phyloP scores from a whole-genome alignment of 116 monocot species.

The Zostera marina region DNA sequence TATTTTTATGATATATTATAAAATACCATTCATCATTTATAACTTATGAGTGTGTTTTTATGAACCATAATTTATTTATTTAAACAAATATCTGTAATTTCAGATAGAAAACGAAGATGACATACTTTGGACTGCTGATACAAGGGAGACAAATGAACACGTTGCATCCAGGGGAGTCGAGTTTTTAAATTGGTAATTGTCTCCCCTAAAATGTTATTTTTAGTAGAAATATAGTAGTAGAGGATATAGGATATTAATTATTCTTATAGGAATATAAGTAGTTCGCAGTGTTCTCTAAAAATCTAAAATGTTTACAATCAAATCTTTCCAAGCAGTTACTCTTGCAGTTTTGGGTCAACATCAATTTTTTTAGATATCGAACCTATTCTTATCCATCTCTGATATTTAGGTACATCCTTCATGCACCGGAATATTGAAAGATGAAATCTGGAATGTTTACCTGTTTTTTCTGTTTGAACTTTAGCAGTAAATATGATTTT shows the following conservation, averaged over 20 bases:
- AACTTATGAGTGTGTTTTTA: not conserved
- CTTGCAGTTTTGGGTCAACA: no score
- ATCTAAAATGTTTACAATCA: no score
- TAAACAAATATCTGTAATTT: not conserved
- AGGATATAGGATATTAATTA: not conserved
- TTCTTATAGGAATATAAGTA: not conserved
- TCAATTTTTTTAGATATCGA: no score
- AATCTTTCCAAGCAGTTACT: no score
- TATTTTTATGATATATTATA: not conserved
- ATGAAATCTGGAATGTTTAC: no score
- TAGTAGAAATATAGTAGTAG: no score
- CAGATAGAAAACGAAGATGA: conserved; percentile 94
- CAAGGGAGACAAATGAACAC: conserved; percentile 57
- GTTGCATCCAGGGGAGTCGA: conserved; percentile 63
- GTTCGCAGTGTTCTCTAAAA: not conserved
- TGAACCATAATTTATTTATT: not conserved
- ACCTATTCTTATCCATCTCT: no score
- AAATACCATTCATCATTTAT: not conserved
- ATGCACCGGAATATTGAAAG: no score
- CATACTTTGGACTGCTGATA: conserved; percentile 63
- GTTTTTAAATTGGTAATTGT: conserved; percentile 61
- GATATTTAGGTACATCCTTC: no score
- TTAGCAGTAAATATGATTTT: no score
- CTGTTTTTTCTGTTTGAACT: no score
- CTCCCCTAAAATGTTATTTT: no score